Conservation (phyloP, 1,139 yeast species). For the Zygoascus meyerae region DNA sequence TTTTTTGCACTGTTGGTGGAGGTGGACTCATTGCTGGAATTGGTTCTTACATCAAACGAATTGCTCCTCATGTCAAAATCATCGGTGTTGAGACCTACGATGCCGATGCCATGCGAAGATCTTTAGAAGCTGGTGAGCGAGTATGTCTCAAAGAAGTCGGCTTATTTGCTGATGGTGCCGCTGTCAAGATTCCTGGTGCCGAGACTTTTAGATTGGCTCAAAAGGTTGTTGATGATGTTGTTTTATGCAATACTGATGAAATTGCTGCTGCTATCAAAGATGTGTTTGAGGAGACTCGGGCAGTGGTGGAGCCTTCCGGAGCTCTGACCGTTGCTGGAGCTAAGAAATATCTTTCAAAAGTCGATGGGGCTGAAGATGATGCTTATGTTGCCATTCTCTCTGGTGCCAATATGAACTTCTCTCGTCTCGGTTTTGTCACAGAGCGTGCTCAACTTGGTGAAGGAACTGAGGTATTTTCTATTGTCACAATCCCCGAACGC, state of each 20-base stretch:
- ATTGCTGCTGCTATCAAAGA: conserved; percentile 97
- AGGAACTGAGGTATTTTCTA: conserved; percentile 90
- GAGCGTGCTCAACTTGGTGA: conserved; percentile 98
- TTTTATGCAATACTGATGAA: conserved; percentile 86
- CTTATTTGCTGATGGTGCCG: conserved; percentile 99
- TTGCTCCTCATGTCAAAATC: conserved; percentile 95
- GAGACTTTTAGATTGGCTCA: conserved; percentile 82
- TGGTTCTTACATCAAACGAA: conserved; percentile 80
- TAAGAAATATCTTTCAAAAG: conserved; percentile 60
- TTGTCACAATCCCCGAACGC: conserved; percentile 81
- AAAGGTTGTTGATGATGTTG: conserved; percentile 80
- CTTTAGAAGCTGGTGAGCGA: conserved; percentile 53
- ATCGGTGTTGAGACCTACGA: conserved; percentile 96
- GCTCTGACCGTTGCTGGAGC: conserved; percentile 94
- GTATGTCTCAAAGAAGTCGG: conserved; percentile 68
- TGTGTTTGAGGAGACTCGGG: conserved; percentile 90
- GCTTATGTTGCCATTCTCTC: conserved; percentile 79
- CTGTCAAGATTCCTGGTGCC: conserved; percentile 82
- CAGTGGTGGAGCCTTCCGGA: conserved; percentile 94
- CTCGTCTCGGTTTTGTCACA: conserved; percentile 90
- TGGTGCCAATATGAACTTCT: conserved; percentile 98
- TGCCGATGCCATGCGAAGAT: conserved; percentile 82
- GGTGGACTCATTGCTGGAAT: conserved; percentile 95
- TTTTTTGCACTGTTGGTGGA: conserved; percentile 93
- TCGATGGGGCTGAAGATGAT: conserved; percentile 37